Evolutionary conservation across 1,139 yeast genomes (phyloP).

Genomic region (Geotrichum bryndzae): DNA sequence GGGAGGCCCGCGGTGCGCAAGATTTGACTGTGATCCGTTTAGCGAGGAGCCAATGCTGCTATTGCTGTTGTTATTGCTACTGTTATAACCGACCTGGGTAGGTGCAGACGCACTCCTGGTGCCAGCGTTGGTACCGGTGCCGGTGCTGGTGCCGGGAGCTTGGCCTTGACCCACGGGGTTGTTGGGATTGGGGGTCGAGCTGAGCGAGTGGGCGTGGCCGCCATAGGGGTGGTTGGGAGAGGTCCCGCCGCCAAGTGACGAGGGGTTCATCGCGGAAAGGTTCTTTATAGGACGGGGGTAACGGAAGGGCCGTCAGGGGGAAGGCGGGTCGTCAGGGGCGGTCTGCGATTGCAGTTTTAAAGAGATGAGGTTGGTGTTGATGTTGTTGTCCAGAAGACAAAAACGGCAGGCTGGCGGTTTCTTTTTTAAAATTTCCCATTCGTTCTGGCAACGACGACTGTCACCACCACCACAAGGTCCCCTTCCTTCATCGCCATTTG

Average conservation of each 20-base stretch:
- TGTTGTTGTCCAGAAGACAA: background rate
- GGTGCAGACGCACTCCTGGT: conserved; percentile 14
- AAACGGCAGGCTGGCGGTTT: background rate
- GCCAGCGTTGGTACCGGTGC: conserved; percentile 8
- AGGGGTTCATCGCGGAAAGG: background rate
- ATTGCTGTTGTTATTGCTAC: conserved; percentile 1
- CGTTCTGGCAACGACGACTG: background rate
- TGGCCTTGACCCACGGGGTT: background rate
- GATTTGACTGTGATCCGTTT: conserved; percentile 11
- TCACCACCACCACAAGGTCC: background rate
- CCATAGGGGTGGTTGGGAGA: background rate
- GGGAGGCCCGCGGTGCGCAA: conserved; percentile 1
- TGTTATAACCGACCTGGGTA: conserved; percentile 4
- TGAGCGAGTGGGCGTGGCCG: background rate
- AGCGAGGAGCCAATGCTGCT: conserved; percentile 12
- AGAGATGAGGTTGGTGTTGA: background rate
- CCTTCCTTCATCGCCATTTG: background rate
- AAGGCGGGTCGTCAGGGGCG: background rate
- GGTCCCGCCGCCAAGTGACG: background rate
- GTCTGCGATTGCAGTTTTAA: background rate
- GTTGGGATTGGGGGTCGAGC: background rate
- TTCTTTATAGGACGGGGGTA: background rate
- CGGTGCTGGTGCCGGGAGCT: conserved; percentile 2
- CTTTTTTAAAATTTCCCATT: background rate
- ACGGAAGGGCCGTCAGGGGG: background rate